A percentile compares a stretch with the other conserved stretches of the same genome.
Conservation (phyloP, 2,329 filamentous ascomycete genomes). For the Biscogniauxia marginata region DNA sequence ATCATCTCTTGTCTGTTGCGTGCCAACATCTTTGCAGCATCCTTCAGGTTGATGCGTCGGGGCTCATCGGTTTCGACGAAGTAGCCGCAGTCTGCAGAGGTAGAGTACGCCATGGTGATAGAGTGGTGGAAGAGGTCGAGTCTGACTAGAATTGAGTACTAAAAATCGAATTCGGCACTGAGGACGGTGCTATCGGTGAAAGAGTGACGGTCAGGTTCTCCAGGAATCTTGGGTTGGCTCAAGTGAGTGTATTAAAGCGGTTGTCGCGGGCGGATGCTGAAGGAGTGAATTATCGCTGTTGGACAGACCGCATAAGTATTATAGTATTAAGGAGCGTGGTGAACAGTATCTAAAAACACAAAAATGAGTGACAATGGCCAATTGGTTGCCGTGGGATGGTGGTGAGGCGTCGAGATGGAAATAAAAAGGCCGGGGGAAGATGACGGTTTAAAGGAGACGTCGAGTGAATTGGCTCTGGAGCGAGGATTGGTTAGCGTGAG, state of each 20-base stretch:
- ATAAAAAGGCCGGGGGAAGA: slow-evolving; percentile 42
- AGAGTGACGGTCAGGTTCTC: slow-evolving; percentile 51
- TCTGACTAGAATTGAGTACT: slow-evolving; percentile 25
- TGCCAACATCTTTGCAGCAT: slow-evolving; percentile 75
- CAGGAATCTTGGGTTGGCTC: slow-evolving; percentile 48
- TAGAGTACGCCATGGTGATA: slow-evolving; percentile 47
- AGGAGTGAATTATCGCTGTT: slow-evolving; percentile 45
- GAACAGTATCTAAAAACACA: slow-evolving; percentile 39
- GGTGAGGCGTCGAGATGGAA: slow-evolving; percentile 31
- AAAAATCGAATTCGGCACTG: slow-evolving; percentile 26
- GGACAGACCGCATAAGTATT: slow-evolving; percentile 50
- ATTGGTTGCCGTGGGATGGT: slow-evolving; percentile 42
- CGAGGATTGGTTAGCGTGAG: slow-evolving; percentile 25
- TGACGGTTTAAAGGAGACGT: slow-evolving; percentile 47
- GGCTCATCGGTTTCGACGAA: slow-evolving; percentile 58
- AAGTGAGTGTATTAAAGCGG: slow-evolving; percentile 37
- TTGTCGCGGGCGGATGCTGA: slow-evolving; percentile 35
- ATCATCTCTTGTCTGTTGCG: slow-evolving; percentile 84
- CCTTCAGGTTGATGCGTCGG: slow-evolving; percentile 64
- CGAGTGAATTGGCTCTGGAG: slow-evolving; percentile 34
- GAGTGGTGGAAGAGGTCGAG: slow-evolving; percentile 30
- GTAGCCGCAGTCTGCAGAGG: slow-evolving; percentile 46
- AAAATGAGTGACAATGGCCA: slow-evolving; percentile 60
- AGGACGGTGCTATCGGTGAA: slow-evolving; percentile 30
- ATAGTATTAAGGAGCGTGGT: slow-evolving; percentile 60